Base-by-base conservation (phyloP, 2,329 filamentous ascomycete genomes). In the Paraphaeosphaeria minitans region DNA sequence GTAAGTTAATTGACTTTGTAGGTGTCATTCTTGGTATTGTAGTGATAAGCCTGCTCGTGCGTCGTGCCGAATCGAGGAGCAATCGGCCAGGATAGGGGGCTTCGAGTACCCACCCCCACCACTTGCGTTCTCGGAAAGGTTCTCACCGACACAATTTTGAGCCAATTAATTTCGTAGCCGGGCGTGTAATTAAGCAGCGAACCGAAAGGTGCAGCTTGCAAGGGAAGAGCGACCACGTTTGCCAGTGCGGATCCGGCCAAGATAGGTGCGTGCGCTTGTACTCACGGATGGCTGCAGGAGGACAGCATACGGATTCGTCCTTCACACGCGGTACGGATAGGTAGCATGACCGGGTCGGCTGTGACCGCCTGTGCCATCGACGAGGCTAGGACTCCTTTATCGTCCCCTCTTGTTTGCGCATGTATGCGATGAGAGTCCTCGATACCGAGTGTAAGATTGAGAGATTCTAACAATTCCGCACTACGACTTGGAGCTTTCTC, bases 221-320 rank as follows among this genome's bases (percentile, higher is more conserved):
- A 57, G 39, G 47, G 57, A 62, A 63, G 55, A 63, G 59, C 60
- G 56, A 64, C 69, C 73, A 75, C 72, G 73, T 76, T 76, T 75
- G 72, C 66, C 59, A 46, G 54, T 59, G 56, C 31, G 39, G 55
- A 65, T 57, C 50, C 47, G 58, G 63, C 63, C 53, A 65, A 58
- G 61, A 47, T 35, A 60, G 59, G 70, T 59, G 66, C 68, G 71
- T 73, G 70, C 70, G 64, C 58, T 66, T 71, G 71, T 74, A 56
- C 66, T 50, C 57, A 53, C 71, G 73, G 74, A 33, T 63, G 50
- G 63, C 60, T 72, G 69, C 73, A 77, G 61, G 56, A 64, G 66
- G 67, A 67, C 61, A 69, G 39, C 56, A 35, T 66, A 64, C 62
- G 60, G 64, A 70, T 70, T 72, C 66, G 67, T 56, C 64, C 52